Evolutionary conservation across 148 eudicot species (phyloP).

Genomic region (Camellia sinensis): DNA sequence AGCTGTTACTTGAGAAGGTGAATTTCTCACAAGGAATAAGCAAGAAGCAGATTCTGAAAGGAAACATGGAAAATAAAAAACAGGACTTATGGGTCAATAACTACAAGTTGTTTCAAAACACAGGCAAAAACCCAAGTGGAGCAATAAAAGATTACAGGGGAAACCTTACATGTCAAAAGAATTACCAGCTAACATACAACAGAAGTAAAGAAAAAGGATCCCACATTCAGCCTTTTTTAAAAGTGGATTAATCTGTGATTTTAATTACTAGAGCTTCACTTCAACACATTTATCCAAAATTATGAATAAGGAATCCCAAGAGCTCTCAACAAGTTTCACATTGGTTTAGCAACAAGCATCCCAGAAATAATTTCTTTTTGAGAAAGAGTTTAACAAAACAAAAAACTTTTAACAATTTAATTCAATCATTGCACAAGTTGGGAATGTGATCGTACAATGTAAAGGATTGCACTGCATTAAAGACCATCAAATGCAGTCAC

Average conservation of each 20-base stretch:
- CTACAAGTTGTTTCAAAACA: background rate
- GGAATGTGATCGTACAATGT: too few relatives aligned
- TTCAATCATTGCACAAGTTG: too few relatives aligned
- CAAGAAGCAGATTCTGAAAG: background rate
- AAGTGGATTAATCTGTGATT: background rate
- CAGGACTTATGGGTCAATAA: background rate
- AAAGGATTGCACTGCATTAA: background rate
- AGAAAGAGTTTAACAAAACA: too few relatives aligned
- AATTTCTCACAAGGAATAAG: background rate
- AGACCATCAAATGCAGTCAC: background rate
- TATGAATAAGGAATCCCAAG: too few relatives aligned
- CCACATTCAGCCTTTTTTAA: background rate
- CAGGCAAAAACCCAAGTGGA: background rate
- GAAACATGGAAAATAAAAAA: background rate
- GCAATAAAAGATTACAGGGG: background rate
- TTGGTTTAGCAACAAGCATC: too few relatives aligned
- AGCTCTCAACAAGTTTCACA: too few relatives aligned
- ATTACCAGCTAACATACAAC: background rate
- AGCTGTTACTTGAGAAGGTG: background rate
- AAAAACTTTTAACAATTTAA: too few relatives aligned
- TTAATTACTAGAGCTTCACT: background rate
- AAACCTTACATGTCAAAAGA: background rate
- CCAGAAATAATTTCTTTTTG: too few relatives aligned
- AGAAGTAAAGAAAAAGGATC: background rate
- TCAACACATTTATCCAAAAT: too few relatives aligned